Conservation (phyloP, 768 basidiomycete species). For the Naganishia vaughanmartiniae region DNA sequence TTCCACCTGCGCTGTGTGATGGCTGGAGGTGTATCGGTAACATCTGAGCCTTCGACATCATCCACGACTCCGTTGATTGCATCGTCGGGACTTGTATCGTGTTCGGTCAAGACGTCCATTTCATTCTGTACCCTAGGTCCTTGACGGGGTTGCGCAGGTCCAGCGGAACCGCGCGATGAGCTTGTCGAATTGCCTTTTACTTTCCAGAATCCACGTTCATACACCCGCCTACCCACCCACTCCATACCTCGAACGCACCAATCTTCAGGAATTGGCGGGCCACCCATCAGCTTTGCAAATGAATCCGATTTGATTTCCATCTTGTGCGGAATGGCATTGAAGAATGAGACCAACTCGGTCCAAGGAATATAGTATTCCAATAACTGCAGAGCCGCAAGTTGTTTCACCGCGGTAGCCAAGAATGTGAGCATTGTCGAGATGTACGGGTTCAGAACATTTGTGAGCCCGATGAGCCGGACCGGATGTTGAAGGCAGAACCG, state of each 20-base stretch:
- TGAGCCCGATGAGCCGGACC: conserved; percentile 55
- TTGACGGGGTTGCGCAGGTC: conserved; percentile 48
- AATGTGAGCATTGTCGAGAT: conserved; percentile 83
- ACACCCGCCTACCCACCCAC: conserved; percentile 87
- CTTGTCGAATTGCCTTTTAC: conserved; percentile 46
- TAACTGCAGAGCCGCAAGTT: conserved; percentile 61
- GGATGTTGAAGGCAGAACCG: conserved; percentile 65
- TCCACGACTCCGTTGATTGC: conserved; percentile 75
- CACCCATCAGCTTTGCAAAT: conserved; percentile 64
- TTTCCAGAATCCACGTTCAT: conserved; percentile 93
- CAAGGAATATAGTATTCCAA: conserved; percentile 82
- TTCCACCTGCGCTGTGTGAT: conserved; percentile 66
- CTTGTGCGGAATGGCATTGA: conserved; percentile 61
- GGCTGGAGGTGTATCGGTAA: conserved; percentile 53
- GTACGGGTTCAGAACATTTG: conserved; percentile 73
- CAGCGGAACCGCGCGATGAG: conserved; percentile 33
- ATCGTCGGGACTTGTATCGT: conserved; percentile 53
- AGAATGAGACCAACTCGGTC: conserved; percentile 67
- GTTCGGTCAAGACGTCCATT: conserved; percentile 70
- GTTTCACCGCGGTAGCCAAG: conserved; percentile 70
- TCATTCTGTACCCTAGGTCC: conserved; percentile 56
- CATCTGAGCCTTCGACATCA: conserved; percentile 57
- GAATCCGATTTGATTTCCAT: conserved; percentile 44
- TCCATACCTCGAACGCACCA: conserved; percentile 96
- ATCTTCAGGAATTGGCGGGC: conserved; percentile 78